phyloP scores from a whole-genome alignment of 1,284 basidiomycete species.

The Pisolithus thermaeus region DNA sequence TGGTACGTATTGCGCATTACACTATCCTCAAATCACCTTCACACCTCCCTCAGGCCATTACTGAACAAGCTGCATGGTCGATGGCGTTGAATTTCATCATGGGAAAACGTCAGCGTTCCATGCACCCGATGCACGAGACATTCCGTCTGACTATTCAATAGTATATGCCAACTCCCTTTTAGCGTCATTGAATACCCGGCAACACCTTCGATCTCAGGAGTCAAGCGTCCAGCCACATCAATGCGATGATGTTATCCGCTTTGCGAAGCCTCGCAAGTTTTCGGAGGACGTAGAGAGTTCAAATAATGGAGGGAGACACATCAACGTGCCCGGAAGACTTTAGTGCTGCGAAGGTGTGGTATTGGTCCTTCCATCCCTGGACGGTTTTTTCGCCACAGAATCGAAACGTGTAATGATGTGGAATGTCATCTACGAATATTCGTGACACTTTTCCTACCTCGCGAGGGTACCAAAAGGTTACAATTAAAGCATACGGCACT shows the following conservation, averaged over 20 bases:
- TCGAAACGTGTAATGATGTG: no score
- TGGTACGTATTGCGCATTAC: not conserved
- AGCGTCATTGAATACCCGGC: not conserved
- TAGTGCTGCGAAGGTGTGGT: not conserved
- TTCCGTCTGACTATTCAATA: not conserved
- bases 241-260: no score
- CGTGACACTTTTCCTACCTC: no score
- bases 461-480: no score
- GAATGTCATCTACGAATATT: no score
- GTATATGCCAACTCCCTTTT: not conserved
- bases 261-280: no score
- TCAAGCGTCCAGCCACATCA: no score
- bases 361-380: not conserved
- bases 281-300: no score
- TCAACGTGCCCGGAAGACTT: not conserved
- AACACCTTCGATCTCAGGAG: not conserved
- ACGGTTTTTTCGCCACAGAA: no score
- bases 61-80: not conserved
- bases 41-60: not conserved
- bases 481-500: no score
- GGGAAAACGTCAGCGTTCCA: not conserved
- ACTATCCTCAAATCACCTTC: not conserved
- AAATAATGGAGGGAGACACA: no score
- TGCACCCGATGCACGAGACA: not conserved
- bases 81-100: not conserved